Conservation (phyloP, 345 rosid species). For the Aquilaria malaccensis region DNA sequence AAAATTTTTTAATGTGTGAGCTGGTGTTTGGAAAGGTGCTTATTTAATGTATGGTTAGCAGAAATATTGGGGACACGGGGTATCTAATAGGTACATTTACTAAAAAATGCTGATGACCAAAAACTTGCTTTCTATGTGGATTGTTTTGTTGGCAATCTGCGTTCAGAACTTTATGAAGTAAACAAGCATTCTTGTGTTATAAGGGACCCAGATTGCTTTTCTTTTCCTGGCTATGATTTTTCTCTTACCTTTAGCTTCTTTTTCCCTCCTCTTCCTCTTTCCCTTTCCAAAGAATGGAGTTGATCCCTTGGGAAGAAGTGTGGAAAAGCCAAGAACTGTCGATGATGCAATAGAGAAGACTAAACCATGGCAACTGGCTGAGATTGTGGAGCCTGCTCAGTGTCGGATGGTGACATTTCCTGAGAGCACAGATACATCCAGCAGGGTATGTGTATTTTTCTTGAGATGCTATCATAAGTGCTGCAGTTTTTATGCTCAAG, state of each 20-base stretch:
- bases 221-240: constrained; percentile 5
- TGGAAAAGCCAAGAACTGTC: constrained; percentile 65
- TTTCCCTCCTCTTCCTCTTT: constrained; percentile 1
- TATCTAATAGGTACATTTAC: too few species aligned
- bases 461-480: neutral
- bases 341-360: constrained; percentile 68
- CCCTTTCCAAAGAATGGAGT: constrained; percentile 62
- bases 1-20: neutral
- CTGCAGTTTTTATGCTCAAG: constrained; percentile 4
- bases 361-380: constrained; percentile 76
- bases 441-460: constrained; percentile 52
- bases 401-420: constrained; percentile 72
- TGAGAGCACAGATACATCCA: constrained; percentile 61
- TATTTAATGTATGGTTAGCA: neutral
- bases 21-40: constrained; percentile 1
- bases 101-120: neutral
- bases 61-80: too few species aligned
- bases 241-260: constrained; percentile 6
- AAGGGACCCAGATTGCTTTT: neutral
- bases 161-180: too few species aligned
- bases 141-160: too few species aligned
- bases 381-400: constrained; percentile 58
- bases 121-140: neutral
- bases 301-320: constrained; percentile 65
- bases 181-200: neutral